Evolutionary conservation across 2,329 filamentous ascomycete species (phyloP).

Genomic region (Sclerotinia trifoliorum): DNA sequence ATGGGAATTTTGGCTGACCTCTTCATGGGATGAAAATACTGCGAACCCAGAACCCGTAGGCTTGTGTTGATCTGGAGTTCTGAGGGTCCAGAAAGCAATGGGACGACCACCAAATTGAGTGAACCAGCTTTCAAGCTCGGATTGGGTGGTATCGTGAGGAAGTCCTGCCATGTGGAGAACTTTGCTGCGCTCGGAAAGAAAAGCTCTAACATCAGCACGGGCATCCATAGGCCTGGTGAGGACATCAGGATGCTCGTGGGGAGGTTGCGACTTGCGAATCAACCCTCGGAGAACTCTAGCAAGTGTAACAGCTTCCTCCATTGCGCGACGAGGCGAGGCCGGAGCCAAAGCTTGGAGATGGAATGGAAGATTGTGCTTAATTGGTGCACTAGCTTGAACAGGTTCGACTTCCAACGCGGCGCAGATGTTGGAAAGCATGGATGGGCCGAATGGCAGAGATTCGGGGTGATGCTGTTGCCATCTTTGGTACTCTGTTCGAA

Average conservation of each 20-base stretch:
- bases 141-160: constrained; percentile 97
- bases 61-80: constrained; percentile 98
- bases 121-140: constrained; percentile 98
- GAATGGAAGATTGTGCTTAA: constrained; percentile 98
- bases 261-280: constrained; percentile 92
- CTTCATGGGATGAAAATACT: constrained; percentile 97
- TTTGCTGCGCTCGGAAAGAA: constrained; percentile 94
- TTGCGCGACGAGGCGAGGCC: constrained; percentile 89
- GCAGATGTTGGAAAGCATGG: constrained; percentile 95
- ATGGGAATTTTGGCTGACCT: constrained; percentile 57
- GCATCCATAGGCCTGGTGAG: constrained; percentile 95
- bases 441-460: constrained; percentile 93
- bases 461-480: constrained; percentile 99
- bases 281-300: constrained; percentile 88
- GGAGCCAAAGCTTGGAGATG: constrained; percentile 94
- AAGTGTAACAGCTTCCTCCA: constrained; percentile 95
- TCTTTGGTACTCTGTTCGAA: constrained; percentile 94
- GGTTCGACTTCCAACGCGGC: constrained; percentile 97
- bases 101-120: constrained; percentile 97
- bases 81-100: constrained; percentile 98
- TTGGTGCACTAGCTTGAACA: constrained; percentile 93
- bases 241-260: constrained; percentile 91
- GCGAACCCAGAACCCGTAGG: constrained; percentile 98
- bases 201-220: constrained; percentile 91
- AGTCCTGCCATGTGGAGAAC: constrained; percentile 97